Evolutionary conservation across 2,329 filamentous ascomycete species (phyloP), one percentile per base, ranked within the genome.

Genomic region (Trichoderma breve): DNA sequence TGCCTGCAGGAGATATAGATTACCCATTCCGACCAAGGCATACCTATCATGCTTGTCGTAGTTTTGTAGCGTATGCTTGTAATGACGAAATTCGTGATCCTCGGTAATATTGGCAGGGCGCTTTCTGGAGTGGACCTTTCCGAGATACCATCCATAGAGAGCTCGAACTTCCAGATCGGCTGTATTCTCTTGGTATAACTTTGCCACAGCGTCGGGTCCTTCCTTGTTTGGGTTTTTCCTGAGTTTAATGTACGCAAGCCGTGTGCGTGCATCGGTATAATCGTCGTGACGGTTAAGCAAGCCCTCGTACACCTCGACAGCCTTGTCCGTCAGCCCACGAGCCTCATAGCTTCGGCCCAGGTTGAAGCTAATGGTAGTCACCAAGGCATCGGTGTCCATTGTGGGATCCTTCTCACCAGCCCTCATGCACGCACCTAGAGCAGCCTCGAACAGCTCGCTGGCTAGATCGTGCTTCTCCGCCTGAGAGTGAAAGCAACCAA

Each of bases 11-110:
- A 99, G 87, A 76, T 95, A 92, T 80, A 99, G 85, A 80, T 99
- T 99, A 55, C 96, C 96, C 95, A 99, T 98, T 15, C 93, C 95
- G 30, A 97, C 95, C 32, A 99, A 86, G 5, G 96, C 94, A 80
- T 99, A 99, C n/a, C 94, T 89, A 80, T 99, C 96, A 80, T 99
- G 96, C 86, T 98, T 99, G 84, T 99, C 95, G 80, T 94, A 92
- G 75, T 95, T 91, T 80, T 97, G 94, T 34, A 99, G 85, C 0
- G 95, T 98, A 81, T 98, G 94, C 83, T 98, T 99, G 86, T 97
- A 97, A 80, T 98, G 95, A 4, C 94, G 90, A 77, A 97, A 92
- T 81, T 99, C 96, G 39, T 91, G 90, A 79, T 99, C 97, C 78
- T 98, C 95, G 18, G 90, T 90, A 73, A 98, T 87, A 78, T 96